phyloP scores from a whole-genome alignment of 352 stramenopile species.

The Phytophthora agathidicida region DNA sequence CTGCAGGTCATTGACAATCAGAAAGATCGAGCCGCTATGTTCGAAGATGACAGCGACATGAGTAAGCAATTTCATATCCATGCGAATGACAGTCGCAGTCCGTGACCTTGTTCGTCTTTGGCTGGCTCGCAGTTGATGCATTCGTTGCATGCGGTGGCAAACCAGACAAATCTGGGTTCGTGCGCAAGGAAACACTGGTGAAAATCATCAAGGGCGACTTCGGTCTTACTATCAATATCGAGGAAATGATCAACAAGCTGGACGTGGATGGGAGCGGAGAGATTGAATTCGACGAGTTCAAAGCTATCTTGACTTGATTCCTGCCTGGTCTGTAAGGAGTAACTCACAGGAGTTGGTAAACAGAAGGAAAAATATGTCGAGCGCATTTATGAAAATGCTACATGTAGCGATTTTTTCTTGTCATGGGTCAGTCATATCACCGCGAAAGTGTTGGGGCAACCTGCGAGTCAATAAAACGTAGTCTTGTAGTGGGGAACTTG shows the following conservation, averaged over 20 bases:
- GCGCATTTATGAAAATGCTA: too few relatives aligned
- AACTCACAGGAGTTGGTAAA: too few relatives aligned
- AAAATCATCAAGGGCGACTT: slow-evolving; percentile 98
- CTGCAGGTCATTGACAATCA: slow-evolving; percentile 98
- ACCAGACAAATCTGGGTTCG: slow-evolving; percentile 92
- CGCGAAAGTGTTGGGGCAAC: too few relatives aligned
- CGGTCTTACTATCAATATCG: slow-evolving; percentile 96
- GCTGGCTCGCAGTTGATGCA: slow-evolving; percentile 92
- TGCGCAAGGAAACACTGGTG: slow-evolving; percentile 88
- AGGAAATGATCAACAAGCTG: slow-evolving; percentile 97
- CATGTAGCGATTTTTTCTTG: too few relatives aligned
- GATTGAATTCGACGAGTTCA: slow-evolving; percentile 98
- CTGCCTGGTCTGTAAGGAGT: too few relatives aligned
- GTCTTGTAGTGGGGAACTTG: too few relatives aligned
- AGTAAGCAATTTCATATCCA: slow-evolving; percentile 68
- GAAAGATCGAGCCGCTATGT: slow-evolving; percentile 95
- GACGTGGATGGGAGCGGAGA: slow-evolving; percentile 94
- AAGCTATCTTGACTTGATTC: slow-evolving; percentile 82
- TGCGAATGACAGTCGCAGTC: too few relatives aligned
- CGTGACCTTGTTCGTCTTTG: too few relatives aligned
- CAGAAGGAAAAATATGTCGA: too few relatives aligned
- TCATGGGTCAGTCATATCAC: too few relatives aligned
- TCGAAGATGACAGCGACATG: slow-evolving; percentile 98
- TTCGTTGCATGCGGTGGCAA: slow-evolving; percentile 97
- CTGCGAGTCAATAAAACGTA: too few relatives aligned